phyloP scores from a whole-genome alignment of 192 early-diverging fungal species.

The Coemansia sp. region DNA sequence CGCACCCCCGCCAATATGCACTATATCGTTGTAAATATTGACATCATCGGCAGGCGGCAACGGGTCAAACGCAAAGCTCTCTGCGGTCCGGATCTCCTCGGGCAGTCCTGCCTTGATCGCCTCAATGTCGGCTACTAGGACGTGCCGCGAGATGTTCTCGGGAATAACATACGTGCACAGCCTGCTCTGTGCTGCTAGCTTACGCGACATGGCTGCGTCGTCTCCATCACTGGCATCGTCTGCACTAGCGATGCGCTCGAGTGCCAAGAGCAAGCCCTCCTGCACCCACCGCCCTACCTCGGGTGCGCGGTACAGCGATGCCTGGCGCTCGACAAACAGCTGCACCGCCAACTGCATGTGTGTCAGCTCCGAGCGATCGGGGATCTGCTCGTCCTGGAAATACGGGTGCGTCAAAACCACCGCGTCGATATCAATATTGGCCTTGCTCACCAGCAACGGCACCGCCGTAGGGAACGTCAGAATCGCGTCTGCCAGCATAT shows the following conservation, averaged over 20 bases:
- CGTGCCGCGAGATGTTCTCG: slow-evolving; percentile 44
- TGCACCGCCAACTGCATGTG: slow-evolving; percentile 62
- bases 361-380: slow-evolving; percentile 40
- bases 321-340: slow-evolving; percentile 71
- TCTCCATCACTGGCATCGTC: background rate
- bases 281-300: slow-evolving; percentile 58
- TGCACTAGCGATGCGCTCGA: slow-evolving; percentile 19
- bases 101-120: slow-evolving; percentile 41
- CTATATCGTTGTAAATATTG: slow-evolving; percentile 28
- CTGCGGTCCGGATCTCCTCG: slow-evolving; percentile 15
- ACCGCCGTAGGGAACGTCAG: slow-evolving; percentile 66
- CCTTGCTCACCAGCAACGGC: slow-evolving; percentile 61
- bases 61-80: slow-evolving; percentile 48
- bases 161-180: slow-evolving; percentile 41
- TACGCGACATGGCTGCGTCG: slow-evolving; percentile 2
- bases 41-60: slow-evolving; percentile 37
- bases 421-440: slow-evolving; percentile 56
- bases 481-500: slow-evolving; percentile 67
- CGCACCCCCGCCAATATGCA: slow-evolving; percentile 5
- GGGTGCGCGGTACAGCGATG: slow-evolving; percentile 81
- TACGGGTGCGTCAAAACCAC: slow-evolving; percentile 53
- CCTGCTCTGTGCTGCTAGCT: slow-evolving; percentile 8
- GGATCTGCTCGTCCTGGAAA: slow-evolving; percentile 46
- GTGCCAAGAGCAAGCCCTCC: slow-evolving; percentile 40
- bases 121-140: slow-evolving; percentile 45